Percentiles rank a stretch among this genome's conserved stretches.
Conservation (phyloP, 352 stramenopile genomes). For the Globisporangium solare region DNA sequence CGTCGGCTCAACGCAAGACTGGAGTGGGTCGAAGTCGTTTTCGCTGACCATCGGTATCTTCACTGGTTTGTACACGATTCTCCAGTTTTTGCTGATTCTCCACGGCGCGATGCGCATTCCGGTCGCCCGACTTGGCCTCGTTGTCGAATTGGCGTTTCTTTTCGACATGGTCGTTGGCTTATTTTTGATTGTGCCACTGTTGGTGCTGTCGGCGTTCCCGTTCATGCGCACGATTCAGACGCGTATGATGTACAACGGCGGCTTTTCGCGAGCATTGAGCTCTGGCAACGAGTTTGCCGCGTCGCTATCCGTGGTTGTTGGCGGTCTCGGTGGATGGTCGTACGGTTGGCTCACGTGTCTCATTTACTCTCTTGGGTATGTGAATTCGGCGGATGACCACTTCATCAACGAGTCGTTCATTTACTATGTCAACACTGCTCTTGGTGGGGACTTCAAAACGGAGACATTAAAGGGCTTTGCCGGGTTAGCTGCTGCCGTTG, state of each 20-base stretch:
- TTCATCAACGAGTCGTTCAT: constrained; percentile 85
- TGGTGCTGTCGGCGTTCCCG: constrained; percentile 75
- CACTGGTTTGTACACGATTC: constrained; percentile 64
- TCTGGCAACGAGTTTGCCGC: constrained; percentile 79
- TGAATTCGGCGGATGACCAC: constrained; percentile 65
- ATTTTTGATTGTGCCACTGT: constrained; percentile 66
- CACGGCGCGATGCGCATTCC: constrained; percentile 63
- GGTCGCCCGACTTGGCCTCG: constrained; percentile 59
- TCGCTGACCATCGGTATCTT: constrained; percentile 68
- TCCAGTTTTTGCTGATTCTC: constrained; percentile 74
- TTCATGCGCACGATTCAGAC: constrained; percentile 89
- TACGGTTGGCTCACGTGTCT: constrained; percentile 81
- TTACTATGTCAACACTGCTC: constrained; percentile 65
- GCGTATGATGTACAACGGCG: constrained; percentile 90
- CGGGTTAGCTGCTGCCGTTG: constrained; percentile 42
- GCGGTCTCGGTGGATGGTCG: constrained; percentile 61
- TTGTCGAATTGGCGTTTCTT: constrained; percentile 78
- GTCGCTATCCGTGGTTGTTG: constrained; percentile 72
- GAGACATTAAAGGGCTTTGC: constrained; percentile 73
- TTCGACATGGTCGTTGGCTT: constrained; percentile 83
- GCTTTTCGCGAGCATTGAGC: constrained; percentile 79
- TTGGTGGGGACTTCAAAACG: constrained; percentile 44
- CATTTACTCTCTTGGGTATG: constrained; percentile 77
- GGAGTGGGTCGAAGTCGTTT: constrained; percentile 61
- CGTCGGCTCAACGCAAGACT: constrained; percentile 53